Base-by-base conservation (phyloP, 2,329 filamentous ascomycete species). In the Cordyceps cateniannulata region DNA sequence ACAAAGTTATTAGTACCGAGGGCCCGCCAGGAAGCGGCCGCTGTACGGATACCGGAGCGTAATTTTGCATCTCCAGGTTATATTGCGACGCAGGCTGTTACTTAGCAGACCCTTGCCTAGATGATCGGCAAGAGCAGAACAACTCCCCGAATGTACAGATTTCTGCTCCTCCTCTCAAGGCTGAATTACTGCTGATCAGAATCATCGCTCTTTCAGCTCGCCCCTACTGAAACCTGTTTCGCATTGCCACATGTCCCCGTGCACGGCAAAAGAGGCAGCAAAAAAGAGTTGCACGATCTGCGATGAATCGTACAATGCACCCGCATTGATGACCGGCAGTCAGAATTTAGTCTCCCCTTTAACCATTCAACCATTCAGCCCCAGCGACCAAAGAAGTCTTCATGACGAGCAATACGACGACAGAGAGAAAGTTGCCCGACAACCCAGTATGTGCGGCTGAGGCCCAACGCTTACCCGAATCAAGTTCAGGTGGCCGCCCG, bases 361-460 rank as follows among this genome's bases (percentile, higher is more conserved):
- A 5, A 4, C 40, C 47, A n/a, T 40, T 14, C 12, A 4, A 4
- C 16, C n/a, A 24, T 18, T 57, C 54, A 57, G 54, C 54, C 44
- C 54, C 20, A 5, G 12, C 24, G 22, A 14, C 44, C 44, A 47
- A 25, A 16, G 44, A 38, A 29, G 38, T 18, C 35, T 40, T 20
- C 27, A 47, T 54, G 49, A 50, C 58, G 58, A 60, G 58, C 49
- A 54, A 60, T 60, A 49, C 58, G 50, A 59, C n/a, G 42, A 29
- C 24, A 6, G 40, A 29, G 22, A n/a, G 10, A 10, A 29, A 47
- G 44, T 47, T 59, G 32, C 35, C 32, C 25, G 16, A 49, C 20
- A 25, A 3, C 35, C 40, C n/a, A n/a, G n/a, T 35, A 9, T 14
- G 29, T 54, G 58, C 58, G 58, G 58, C 58, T 60, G 58, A 60